phyloP scores from a whole-genome alignment of 78 protist genomes.

The Dictyostelium citrinum region DNA sequence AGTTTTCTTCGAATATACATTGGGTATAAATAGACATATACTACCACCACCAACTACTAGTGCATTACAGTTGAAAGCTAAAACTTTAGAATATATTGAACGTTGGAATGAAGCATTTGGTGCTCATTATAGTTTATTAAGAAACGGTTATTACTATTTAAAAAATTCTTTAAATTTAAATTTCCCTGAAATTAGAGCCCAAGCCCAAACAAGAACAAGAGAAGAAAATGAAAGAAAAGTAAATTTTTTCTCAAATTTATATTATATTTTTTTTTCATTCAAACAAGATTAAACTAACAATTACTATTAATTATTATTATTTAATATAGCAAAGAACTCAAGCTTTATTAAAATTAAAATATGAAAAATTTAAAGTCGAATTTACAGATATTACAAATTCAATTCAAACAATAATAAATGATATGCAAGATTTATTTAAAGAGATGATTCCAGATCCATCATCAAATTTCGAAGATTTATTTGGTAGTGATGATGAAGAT shows the following conservation, averaged over 20 bases:
- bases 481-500: conserved; percentile 35
- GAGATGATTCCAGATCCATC: conserved; percentile 30
- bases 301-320: background rate
- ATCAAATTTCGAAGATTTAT: conserved; percentile 45
- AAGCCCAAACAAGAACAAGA: background rate
- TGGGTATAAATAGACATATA: conserved; percentile 27
- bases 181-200: conserved; percentile 37
- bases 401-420: background rate
- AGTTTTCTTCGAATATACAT: conserved; percentile 23
- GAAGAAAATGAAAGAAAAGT: conserved; percentile 54
- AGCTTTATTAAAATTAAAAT: conserved; percentile 18
- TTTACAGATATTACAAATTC: background rate
- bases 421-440: background rate
- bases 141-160: conserved; percentile 34
- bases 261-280: background rate
- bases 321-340: conserved; percentile 25
- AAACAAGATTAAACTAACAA: no score
- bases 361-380: conserved; percentile 36
- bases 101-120: conserved; percentile 60
- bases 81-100: conserved; percentile 53
- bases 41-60: conserved; percentile 61
- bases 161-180: conserved; percentile 39
- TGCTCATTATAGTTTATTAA: conserved; percentile 25
- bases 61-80: conserved; percentile 9
- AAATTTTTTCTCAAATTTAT: background rate